A percentile compares a stretch with the other conserved stretches of the same genome.
phyloP scores from a whole-genome alignment of 2,329 filamentous ascomycete genomes.

The Nectriaceae sp. region DNA sequence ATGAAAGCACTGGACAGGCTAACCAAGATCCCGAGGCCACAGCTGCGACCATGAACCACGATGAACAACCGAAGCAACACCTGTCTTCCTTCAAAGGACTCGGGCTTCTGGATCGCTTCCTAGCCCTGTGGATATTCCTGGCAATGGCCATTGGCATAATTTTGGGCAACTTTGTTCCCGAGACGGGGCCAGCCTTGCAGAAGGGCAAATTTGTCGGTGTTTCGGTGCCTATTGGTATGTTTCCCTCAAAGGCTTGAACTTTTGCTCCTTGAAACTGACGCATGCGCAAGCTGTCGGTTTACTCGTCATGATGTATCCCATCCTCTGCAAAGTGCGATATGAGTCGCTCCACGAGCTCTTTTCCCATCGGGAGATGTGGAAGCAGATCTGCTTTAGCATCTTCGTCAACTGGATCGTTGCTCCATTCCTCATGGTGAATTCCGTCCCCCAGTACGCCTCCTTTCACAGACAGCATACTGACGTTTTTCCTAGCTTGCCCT shows the following conservation, averaged over 20 bases:
- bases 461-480: conserved; percentile 10
- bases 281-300: conserved; percentile 73
- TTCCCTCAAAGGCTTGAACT: too few species aligned
- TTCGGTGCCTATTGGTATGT: conserved; percentile 67
- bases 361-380: conserved; percentile 65
- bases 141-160: conserved; percentile 77
- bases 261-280: too few species aligned
- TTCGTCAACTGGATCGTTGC: conserved; percentile 82
- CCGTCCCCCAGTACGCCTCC: too few species aligned
- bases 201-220: conserved; percentile 72
- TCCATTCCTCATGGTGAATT: conserved; percentile 74
- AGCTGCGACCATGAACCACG: conserved; percentile 3
- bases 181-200: conserved; percentile 62
- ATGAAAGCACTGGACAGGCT: neutral
- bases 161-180: conserved; percentile 72
- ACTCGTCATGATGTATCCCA: conserved; percentile 93
- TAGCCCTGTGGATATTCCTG: conserved; percentile 74
- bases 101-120: conserved; percentile 61
- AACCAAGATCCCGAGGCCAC: conserved; percentile 1
- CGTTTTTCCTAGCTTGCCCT: conserved; percentile 54
- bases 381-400: conserved; percentile 76
- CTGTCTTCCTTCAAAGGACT: conserved; percentile 54
- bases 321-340: conserved; percentile 82
- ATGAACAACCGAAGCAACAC: neutral
- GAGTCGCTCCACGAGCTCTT: conserved; percentile 73